A percentile compares a stretch with the other conserved stretches of the same genome.
These are phyloP conservation scores for Acephala macrosclerotiorum DNA, from an alignment of 2,329 filamentous ascomycete genomes.

Conservation along the genomic window DNA sequence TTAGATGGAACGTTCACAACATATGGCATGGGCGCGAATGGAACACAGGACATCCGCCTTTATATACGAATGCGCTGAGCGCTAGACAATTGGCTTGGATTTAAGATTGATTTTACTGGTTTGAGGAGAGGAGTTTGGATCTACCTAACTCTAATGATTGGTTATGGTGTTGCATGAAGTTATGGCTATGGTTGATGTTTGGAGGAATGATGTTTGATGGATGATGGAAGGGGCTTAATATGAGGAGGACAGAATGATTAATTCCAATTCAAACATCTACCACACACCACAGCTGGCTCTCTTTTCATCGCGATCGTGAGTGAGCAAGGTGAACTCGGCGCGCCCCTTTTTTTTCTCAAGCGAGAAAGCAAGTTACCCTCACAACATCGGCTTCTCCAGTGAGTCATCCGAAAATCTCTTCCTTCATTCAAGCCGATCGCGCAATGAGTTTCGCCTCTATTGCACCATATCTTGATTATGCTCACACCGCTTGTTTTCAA, in stretches of 20 bases:
- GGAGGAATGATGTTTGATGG: not conserved
- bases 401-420: too few species aligned
- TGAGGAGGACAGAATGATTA: not conserved
- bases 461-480: too few species aligned
- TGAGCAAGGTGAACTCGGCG: too few species aligned
- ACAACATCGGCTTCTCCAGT: too few species aligned
- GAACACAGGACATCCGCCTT: not conserved
- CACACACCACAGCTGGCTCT: too few species aligned
- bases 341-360: too few species aligned
- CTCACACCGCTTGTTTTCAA: too few species aligned
- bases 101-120: not conserved
- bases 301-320: too few species aligned
- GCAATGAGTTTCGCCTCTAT: too few species aligned
- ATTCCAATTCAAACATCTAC: not conserved
- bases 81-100: not conserved
- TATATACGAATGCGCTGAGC: not conserved
- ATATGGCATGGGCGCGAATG: not conserved
- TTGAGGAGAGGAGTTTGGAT: conserved; percentile 1
- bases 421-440: too few species aligned
- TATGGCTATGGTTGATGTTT: not conserved
- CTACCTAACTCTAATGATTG: not conserved
- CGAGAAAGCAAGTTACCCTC: too few species aligned
- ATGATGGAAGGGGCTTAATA: not conserved
- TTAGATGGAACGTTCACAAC: not conserved
- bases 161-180: not conserved